These are phyloP conservation scores for Citrus trifoliata DNA, from an alignment of 345 rosid species.

Conservation along the genomic window DNA sequence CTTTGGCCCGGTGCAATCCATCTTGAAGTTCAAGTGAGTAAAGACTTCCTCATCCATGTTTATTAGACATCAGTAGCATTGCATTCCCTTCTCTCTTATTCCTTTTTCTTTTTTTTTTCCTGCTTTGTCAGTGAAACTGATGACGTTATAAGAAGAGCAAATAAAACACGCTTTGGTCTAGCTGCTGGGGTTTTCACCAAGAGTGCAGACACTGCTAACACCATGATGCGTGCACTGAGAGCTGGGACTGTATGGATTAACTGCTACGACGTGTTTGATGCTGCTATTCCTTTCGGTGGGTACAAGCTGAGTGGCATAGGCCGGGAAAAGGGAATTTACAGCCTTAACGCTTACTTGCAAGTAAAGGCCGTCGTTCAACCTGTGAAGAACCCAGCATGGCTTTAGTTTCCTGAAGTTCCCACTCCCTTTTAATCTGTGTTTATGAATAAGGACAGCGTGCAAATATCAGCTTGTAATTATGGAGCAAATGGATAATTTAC, in stretches of 20 bases:
- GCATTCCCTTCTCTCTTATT: background rate
- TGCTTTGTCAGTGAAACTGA: constrained; percentile 47
- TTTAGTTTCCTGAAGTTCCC: constrained; percentile 31
- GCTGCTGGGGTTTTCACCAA: constrained; percentile 94
- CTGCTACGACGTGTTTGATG: constrained; percentile 87
- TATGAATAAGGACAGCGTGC: background rate
- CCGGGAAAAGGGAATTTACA: constrained; percentile 91
- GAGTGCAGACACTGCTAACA: constrained; percentile 64
- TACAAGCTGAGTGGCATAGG: constrained; percentile 97
- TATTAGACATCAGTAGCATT: background rate
- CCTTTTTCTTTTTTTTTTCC: background rate
- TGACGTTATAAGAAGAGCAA: constrained; percentile 78
- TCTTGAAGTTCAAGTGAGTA: constrained; percentile 86
- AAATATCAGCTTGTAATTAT: background rate
- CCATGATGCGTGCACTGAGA: constrained; percentile 63
- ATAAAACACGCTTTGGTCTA: constrained; percentile 59
- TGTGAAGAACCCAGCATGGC: constrained; percentile 78
- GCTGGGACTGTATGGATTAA: constrained; percentile 92
- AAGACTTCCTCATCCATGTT: background rate
- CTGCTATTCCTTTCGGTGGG: constrained; percentile 94
- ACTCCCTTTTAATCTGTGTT: background rate
- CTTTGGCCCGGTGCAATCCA: constrained; percentile 95
- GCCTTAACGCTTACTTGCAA: constrained; percentile 85
- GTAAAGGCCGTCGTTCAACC: constrained; percentile 91
- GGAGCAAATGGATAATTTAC: background rate